phyloP scores from a whole-genome alignment of 805 yeast genomes.

The Yarrowia sp. region DNA sequence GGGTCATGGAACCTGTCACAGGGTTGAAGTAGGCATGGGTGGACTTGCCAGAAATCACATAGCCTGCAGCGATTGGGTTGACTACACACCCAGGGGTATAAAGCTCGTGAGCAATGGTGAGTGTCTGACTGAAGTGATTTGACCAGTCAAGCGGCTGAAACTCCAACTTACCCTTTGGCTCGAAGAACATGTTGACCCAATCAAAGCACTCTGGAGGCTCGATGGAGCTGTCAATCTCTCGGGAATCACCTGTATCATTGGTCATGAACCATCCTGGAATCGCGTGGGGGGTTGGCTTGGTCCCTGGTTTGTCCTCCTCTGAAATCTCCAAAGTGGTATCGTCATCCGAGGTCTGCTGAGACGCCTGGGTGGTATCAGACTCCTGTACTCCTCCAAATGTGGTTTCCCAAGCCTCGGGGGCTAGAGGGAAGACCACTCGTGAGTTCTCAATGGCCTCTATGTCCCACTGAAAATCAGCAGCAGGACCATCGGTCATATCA shows the following conservation, averaged over 20 bases:
- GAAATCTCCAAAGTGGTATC: slow-evolving; percentile 12
- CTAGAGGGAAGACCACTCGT: slow-evolving; percentile 1
- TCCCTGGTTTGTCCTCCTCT: neutral
- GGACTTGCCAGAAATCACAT: slow-evolving; percentile 1
- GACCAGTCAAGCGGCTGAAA: neutral
- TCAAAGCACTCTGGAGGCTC: neutral
- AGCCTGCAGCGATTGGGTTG: slow-evolving; percentile 5
- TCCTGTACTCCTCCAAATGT: neutral
- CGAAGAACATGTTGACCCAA: slow-evolving; percentile 5
- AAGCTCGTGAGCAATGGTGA: neutral
- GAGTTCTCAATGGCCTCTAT: neutral
- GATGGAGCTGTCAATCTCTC: neutral
- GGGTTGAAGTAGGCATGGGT: slow-evolving; percentile 19
- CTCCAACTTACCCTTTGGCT: neutral
- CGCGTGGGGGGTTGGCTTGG: too few relatives aligned
- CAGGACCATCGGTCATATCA: slow-evolving; percentile 1
- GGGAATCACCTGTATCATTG: slow-evolving; percentile 2
- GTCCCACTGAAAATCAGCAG: slow-evolving; percentile 1
- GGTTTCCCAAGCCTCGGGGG: slow-evolving; percentile 19
- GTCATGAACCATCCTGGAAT: slow-evolving; percentile 19
- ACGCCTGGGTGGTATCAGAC: slow-evolving; percentile 2
- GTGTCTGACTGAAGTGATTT: neutral
- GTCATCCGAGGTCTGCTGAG: neutral
- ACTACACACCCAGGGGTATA: slow-evolving; percentile 6
- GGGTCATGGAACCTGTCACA: slow-evolving; percentile 8